Evolutionary conservation across 2,329 filamentous ascomycete species (phyloP), one percentile per base, ranked within the genome.

Genomic region (Domatiomyces globalis): DNA sequence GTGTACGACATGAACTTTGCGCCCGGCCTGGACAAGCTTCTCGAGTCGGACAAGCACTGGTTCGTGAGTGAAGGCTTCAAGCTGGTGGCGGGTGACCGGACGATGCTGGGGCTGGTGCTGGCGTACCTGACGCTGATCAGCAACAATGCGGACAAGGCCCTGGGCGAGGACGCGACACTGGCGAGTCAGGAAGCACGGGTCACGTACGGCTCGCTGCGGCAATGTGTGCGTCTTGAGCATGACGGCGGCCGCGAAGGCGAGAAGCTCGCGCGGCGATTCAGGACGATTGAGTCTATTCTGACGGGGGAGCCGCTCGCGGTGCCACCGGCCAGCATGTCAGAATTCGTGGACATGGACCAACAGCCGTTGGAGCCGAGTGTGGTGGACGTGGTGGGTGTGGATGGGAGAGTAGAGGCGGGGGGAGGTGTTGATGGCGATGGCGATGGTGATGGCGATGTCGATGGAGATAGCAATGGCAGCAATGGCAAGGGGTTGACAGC

Each of bases 1-100:
- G 71, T 90, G 15, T 94, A 85, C 67, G 77, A 79, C 60, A 82
- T 83, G 58, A 81, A 87, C 57, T 94, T 92, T 65, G 84, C 82
- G 3, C 77, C 77, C 1, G 84, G 81, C 6, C 77, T 92, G 46
- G 82, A 86, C 66, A 77, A 77, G 48, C 83, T 92, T 56, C 77
- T 94, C 56, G 89, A 95, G 66, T 85, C 87, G 5, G 54, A 54
- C 29, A 48, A 47, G 39, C 76, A 75, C 25, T 96, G 89, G 89
- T 95, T 87, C 69, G 78, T 71, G 22, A 70, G 68, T 39, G 73
- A 73, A 57, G 77, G 74, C 50, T 69, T 76, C 50, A 65, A 64
- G n/a, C 68, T 73, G 49, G 67, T 84, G 1, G 67, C 79, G 52
- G 68, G 66, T 36, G 75, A 84, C 62, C 69, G 73, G 25, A 69